These are phyloP conservation scores for Aureobasidium sp. DNA, from an alignment of 2,329 filamentous ascomycete genomes.

Conservation along the genomic window DNA sequence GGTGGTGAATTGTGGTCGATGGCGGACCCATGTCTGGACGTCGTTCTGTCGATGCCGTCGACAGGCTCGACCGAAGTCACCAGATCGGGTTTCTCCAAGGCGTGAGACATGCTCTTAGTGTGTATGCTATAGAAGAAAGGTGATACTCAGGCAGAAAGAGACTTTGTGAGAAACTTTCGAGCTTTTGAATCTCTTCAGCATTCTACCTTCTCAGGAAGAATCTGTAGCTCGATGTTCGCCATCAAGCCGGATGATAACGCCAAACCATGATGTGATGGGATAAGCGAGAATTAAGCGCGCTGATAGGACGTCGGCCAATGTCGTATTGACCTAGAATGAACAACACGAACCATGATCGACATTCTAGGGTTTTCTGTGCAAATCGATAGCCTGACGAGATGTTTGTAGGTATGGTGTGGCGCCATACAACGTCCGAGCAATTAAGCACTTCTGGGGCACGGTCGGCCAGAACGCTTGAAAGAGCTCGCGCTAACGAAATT, in stretches of 20 bases:
- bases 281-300: not conserved
- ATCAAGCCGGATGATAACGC: not conserved
- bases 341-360: not conserved
- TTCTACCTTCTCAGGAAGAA: not conserved
- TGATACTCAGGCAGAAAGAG: not conserved
- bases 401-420: not conserved
- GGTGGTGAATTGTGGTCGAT: not conserved
- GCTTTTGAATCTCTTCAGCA: not conserved
- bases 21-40: not conserved
- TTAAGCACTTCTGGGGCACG: not conserved
- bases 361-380: not conserved
- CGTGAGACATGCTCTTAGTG: not conserved
- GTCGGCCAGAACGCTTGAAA: not conserved
- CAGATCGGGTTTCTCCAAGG: not conserved
- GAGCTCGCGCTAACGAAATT: not conserved
- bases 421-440: not conserved
- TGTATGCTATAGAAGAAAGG: too few relatives aligned
- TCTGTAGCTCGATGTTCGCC: not conserved
- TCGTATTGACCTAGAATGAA: not conserved
- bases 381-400: not conserved
- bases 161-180: not conserved
- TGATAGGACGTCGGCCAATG: not conserved
- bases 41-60: not conserved
- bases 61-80: not conserved
- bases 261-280: not conserved